Base-by-base conservation (phyloP, 768 basidiomycete genomes). In the Collybiopsis luxurians region DNA sequence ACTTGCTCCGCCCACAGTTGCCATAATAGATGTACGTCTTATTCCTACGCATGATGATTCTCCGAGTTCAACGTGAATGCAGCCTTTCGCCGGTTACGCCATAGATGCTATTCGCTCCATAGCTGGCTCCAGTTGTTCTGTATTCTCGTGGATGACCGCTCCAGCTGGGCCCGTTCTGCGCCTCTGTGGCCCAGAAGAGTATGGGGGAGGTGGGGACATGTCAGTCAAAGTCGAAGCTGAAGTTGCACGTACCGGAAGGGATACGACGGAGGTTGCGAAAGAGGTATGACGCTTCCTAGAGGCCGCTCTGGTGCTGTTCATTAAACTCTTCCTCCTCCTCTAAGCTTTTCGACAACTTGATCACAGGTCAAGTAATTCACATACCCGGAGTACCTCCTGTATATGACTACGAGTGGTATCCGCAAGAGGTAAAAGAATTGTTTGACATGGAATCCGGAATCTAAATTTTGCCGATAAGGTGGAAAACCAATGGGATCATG, bases 71-170 rank as follows among this genome's bases (percentile, higher is more conserved):
- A 7, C 6, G 5, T 9, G 7, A 24, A 6, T 23, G 4, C n/a
- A 48, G 47, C 47, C 47, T 27, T 48, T 48, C 47, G 23, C 27
- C 4, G 47, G 19, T n/a, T 48, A 48, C 24, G 47, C 27, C 21
- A 48, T 48, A 23, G 47, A 48, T 9, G 47, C 27, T 9, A n/a
- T 48, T 9, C 47, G 47, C 19, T 6, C 10, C 21, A 48, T 24
- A 4, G 27, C 47, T 5, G 21, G 23, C 10, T 5, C 6, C 23
- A n/a, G 24, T 21, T 21, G 21, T 28, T 26, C 9, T 7, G 26
- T 48, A 11, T 30, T 48, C 21, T 48, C 47, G 27, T 48, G 47
- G 47, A 48, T 48, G 47, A 48, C 47, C 9, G 47, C 47, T 15
- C 47, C 47, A 10, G 27, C 27, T 28, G 47, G 47, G 7, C 10